Evolutionary conservation across 1,284 basidiomycete genomes (phyloP).

Genomic region (Fomitopsis pinicola): DNA sequence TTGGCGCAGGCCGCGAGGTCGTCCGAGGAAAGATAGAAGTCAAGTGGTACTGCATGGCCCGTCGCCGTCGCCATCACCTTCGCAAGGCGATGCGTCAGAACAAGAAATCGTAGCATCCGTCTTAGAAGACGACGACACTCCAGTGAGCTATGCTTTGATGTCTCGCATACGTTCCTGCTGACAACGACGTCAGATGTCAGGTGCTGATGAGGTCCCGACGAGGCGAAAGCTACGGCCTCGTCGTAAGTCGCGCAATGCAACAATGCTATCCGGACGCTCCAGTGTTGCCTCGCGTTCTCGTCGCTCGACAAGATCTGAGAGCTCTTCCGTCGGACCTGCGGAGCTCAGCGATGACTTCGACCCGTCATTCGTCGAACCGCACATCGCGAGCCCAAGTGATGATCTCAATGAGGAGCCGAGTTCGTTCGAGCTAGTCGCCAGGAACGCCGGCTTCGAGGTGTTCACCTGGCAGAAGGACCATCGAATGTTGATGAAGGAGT

Average conservation of each 20-base stretch:
- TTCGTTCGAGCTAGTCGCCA: conserved; percentile 7
- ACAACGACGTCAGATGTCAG: conserved; percentile 1
- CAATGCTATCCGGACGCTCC: not conserved
- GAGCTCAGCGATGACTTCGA: conserved; percentile 2
- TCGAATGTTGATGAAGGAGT: conserved; percentile 16
- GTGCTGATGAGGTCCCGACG: not conserved
- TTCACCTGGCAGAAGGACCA: conserved; percentile 20
- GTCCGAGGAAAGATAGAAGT: not conserved
- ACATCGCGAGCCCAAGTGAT: conserved; percentile 10
- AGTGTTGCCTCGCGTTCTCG: conserved; percentile 4
- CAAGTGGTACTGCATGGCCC: not conserved
- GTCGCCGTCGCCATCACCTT: not conserved
- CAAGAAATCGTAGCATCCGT: conserved; percentile 2
- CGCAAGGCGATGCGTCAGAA: conserved; percentile 7
- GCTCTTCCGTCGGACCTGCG: conserved; percentile 15
- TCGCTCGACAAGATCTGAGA: conserved; percentile 14
- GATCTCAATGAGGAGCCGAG: conserved; percentile 6
- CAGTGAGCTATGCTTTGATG: not conserved
- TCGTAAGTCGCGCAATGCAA: not conserved
- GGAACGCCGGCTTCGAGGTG: conserved; percentile 12
- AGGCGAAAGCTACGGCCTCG: conserved; percentile 6
- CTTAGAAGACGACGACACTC: not conserved
- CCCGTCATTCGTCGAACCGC: conserved; percentile 5
- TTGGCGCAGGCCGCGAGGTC: not conserved
- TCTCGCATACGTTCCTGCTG: not conserved